Evolutionary conservation across 129 eudicot genomes (phyloP).

Genomic region (Arctium minus): DNA sequence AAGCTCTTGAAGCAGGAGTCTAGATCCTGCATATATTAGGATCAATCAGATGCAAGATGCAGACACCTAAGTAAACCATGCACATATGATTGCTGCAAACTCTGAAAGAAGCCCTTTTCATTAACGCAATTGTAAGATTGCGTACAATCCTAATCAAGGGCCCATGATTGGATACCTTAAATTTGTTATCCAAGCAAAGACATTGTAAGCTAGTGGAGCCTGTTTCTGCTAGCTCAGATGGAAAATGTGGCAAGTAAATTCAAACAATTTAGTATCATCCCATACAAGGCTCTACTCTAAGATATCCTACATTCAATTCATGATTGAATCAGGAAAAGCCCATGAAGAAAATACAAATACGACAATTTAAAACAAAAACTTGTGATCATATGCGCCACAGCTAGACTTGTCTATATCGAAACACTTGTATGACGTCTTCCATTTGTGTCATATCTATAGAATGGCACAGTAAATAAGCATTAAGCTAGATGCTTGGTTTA

Average conservation of each 20-base stretch:
- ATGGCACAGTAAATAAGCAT: neutral
- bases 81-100: neutral
- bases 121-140: neutral
- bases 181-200: neutral
- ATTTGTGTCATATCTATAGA: neutral
- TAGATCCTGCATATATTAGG: constrained; percentile 47
- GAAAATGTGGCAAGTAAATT: neutral
- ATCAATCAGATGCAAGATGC: neutral
- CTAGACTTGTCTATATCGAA: neutral
- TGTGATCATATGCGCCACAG: neutral
- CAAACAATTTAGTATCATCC: neutral
- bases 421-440: neutral
- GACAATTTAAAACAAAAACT: neutral
- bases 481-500: neutral
- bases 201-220: neutral
- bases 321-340: neutral
- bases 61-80: no score
- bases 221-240: neutral
- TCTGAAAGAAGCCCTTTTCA: neutral
- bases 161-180: neutral
- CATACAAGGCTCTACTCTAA: no score
- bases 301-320: neutral
- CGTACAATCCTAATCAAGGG: neutral
- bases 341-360: neutral
- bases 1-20: constrained; percentile 78